phyloP scores from a whole-genome alignment of 129 eudicot genomes.

The Apium graveolens region DNA sequence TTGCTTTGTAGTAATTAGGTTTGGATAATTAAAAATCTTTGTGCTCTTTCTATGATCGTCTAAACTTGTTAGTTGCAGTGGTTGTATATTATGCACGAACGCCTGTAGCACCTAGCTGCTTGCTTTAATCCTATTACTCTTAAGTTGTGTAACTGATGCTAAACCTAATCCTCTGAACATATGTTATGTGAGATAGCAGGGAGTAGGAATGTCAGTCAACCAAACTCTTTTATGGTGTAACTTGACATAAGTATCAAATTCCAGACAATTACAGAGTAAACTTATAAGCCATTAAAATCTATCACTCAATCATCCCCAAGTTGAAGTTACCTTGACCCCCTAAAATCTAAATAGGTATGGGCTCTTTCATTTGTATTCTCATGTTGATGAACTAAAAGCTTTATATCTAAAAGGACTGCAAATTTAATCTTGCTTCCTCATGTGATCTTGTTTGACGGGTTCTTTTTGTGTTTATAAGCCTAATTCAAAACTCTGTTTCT shows the following conservation, averaged over 20 bases:
- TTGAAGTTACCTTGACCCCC: not conserved
- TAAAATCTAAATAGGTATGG: not conserved
- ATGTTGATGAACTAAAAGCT: not conserved
- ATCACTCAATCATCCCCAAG: constrained; percentile 22
- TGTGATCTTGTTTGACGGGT: not conserved
- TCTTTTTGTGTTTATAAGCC: not conserved
- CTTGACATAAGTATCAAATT: not conserved
- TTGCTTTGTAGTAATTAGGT: not conserved
- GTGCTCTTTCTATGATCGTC: not conserved
- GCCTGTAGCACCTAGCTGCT: not conserved
- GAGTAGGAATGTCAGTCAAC: not conserved
- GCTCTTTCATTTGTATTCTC: not conserved
- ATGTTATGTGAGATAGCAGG: not conserved
- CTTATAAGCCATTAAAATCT: constrained; percentile 4
- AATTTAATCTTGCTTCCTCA: not conserved
- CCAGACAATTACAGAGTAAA: not conserved
- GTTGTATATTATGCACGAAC: not conserved
- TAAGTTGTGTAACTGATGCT: not conserved
- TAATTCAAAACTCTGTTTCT: not conserved
- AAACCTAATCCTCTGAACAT: not conserved
- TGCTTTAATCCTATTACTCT: not conserved
- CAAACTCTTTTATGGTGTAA: not conserved
- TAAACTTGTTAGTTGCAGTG: not conserved
- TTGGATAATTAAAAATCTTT: not conserved
- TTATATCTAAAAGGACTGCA: not conserved